Evolutionary conservation across 75 land plant genomes (phyloP), one percentile per base, ranked within the genome.

Genomic region (Adiantum capillusveneris): DNA sequence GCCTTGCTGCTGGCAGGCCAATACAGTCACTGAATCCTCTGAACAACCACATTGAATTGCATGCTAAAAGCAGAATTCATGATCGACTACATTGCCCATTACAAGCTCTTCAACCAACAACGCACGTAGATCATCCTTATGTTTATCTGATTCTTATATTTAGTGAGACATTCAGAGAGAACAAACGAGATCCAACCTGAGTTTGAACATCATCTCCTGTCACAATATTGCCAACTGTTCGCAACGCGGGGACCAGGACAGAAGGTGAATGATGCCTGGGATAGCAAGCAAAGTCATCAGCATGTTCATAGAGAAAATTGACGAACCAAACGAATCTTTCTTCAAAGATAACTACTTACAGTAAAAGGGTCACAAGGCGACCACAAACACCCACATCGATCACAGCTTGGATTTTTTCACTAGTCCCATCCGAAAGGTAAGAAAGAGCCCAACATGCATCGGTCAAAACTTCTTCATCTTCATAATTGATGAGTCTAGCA

Each of bases 191-290:
- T 11, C 17, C 29, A 50, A 76, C 83, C 94, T 89, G 94, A 50
- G 89, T 88, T 53, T 86, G 89, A 25, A 64, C 43, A 79, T 82
- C 75, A 63, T 86, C 83, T 21, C 86, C 88, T 30, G 88, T 82
- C 34, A 84, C 88, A 73, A 81, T 81, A 56, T 78, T 81, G 22
- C 79, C 83, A 28, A 81, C 77, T 22, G 82, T 62, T 1, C 79
- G 66, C 34, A 77, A 44, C 2, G 81, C 81, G 34, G 89, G 93
- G 52, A 72, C 81, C 30, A 85, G 75, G 26, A 88, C 81, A 31
- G 71, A 64, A 3, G 83, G 74, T 34, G 90, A 79, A 28, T 79
- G 77, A 58, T 85, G 83, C n/a, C 85, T 85, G 75, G 5, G 2
- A 53, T 25, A 24, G 13, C 21, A 24, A 46, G 22, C 22, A 17